Conservation (phyloP, 768 basidiomycete genomes). For the Leccinum variicolor region DNA sequence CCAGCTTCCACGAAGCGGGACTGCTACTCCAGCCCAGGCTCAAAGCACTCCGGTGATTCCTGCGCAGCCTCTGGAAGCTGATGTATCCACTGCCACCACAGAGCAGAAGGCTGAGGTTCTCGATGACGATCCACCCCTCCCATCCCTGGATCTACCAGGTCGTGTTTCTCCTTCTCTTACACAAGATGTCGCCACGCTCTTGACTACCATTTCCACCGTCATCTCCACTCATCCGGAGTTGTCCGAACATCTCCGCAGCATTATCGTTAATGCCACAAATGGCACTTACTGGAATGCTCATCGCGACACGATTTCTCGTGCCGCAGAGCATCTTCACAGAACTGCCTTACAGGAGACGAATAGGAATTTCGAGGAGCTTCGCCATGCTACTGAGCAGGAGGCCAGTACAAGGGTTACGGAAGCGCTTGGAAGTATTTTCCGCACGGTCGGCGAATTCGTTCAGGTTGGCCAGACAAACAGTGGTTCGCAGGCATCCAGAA, state of each 20-base stretch:
- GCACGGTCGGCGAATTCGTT: conserved; percentile 42
- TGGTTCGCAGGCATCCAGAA: conserved; percentile 1
- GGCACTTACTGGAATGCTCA: conserved; percentile 71
- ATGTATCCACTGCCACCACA: conserved; percentile 4
- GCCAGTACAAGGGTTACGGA: conserved; percentile 63
- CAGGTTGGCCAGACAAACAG: conserved; percentile 15
- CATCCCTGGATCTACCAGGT: conserved; percentile 37
- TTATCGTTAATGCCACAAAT: conserved; percentile 56
- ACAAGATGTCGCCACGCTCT: conserved; percentile 60
- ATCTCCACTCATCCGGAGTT: conserved; percentile 69
- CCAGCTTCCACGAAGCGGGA: conserved; percentile 17
- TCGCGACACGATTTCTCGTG: conserved; percentile 54
- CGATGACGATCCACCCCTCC: conserved; percentile 48
- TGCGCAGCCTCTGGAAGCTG: conserved; percentile 20
- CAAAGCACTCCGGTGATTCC: conserved; percentile 40
- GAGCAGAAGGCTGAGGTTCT: conserved; percentile 11
- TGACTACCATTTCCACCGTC: conserved; percentile 53
- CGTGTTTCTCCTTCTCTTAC: conserved; percentile 46
- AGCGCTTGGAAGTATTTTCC: conserved; percentile 57
- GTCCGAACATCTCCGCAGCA: conserved; percentile 61
- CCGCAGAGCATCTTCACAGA: conserved; percentile 52
- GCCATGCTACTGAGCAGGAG: conserved; percentile 56
- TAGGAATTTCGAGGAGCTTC: conserved; percentile 42
- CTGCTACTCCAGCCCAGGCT: conserved; percentile 32
- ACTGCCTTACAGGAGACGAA: conserved; percentile 38